These are phyloP conservation scores for Globisporangium ultimum DNA, from an alignment of 352 stramenopile genomes.

Conservation along the genomic window DNA sequence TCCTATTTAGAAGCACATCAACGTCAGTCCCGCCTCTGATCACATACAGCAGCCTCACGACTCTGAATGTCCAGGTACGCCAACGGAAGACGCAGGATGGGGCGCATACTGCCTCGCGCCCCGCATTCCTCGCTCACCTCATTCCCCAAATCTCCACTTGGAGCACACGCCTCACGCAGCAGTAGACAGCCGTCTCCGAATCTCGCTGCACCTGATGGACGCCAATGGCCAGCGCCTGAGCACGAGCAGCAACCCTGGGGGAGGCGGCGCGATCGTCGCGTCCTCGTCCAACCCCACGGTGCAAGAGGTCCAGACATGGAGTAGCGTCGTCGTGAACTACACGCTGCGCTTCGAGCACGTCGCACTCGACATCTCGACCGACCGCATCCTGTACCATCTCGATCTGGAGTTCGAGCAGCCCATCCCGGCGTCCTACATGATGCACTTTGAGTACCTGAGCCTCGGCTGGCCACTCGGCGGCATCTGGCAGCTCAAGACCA, in stretches of 20 bases:
- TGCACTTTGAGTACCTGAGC: constrained; percentile 38
- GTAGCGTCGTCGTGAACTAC: constrained; percentile 36
- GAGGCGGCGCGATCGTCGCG: background rate
- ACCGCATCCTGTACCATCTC: constrained; percentile 50
- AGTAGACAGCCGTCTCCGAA: no score
- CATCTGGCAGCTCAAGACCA: constrained; percentile 45
- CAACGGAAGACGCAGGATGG: no score
- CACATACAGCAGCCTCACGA: no score
- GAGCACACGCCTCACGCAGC: no score
- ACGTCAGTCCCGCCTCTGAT: no score
- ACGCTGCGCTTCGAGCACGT: constrained; percentile 45
- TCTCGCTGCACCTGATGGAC: background rate
- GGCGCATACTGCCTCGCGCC: no score
- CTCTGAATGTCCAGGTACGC: no score
- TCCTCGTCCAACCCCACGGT: background rate
- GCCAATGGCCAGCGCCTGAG: constrained; percentile 2
- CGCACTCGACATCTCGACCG: constrained; percentile 38
- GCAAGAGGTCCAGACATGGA: constrained; percentile 39
- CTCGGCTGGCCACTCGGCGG: constrained; percentile 46
- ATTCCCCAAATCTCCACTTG: no score
- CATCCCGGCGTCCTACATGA: constrained; percentile 26
- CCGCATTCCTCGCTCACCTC: no score
- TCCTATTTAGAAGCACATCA: no score
- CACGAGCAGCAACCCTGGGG: constrained; percentile 7
- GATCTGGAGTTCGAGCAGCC: constrained; percentile 37